Evolutionary conservation across 345 rosid genomes (phyloP).

Genomic region (Hibiscus syriacus): DNA sequence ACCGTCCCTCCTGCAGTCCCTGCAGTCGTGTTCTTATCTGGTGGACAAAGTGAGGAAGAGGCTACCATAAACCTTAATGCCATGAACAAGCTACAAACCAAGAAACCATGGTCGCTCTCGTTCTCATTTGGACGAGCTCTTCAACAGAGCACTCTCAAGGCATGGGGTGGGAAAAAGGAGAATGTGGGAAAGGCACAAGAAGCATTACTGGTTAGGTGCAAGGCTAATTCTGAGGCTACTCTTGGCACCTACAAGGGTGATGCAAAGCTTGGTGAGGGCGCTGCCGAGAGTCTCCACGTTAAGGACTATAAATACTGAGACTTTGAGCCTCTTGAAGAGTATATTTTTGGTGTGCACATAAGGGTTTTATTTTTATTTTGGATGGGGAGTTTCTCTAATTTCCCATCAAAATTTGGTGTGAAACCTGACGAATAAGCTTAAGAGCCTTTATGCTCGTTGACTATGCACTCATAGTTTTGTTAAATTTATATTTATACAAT

Average conservation of each 20-base stretch:
- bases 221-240: slow-evolving; percentile 94
- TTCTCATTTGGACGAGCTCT: slow-evolving; percentile 95
- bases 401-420: neutral
- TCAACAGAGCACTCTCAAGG: slow-evolving; percentile 86
- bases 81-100: slow-evolving; percentile 62
- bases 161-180: slow-evolving; percentile 80
- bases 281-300: slow-evolving; percentile 83
- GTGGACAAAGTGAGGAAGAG: slow-evolving; percentile 91
- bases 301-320: slow-evolving; percentile 79
- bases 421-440: neutral
- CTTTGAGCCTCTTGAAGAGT: neutral
- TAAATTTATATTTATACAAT: neutral
- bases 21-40: slow-evolving; percentile 72
- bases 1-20: slow-evolving; percentile 91
- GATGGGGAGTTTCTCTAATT: neutral
- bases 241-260: slow-evolving; percentile 81
- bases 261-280: slow-evolving; percentile 65
- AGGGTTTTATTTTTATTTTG: neutral
- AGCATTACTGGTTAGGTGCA: slow-evolving; percentile 58
- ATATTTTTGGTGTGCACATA: neutral
- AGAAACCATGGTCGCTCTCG: slow-evolving; percentile 90
- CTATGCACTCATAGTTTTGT: neutral
- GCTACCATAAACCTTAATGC: slow-evolving; percentile 87
- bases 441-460: neutral
- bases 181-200: slow-evolving; percentile 55